A percentile compares a stretch with the other conserved stretches of the same genome.
Evolutionary conservation across 2,329 filamentous ascomycete species (phyloP).

Genomic region (Pseudodiploospora longispora): DNA sequence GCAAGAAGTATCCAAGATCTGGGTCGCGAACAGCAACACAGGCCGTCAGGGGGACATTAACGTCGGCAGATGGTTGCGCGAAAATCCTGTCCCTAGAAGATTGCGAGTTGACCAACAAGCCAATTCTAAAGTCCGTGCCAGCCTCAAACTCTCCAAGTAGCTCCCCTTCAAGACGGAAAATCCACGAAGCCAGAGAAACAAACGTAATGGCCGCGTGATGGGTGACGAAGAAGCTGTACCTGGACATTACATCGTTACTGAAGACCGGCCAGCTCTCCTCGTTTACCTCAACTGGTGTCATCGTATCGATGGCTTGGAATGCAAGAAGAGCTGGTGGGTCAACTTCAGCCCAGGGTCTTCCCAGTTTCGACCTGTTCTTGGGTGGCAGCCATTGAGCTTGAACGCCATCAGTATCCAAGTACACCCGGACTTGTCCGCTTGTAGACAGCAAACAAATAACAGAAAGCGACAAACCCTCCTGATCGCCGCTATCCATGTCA

Average conservation of each 20-base stretch:
- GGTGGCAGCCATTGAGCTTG: conserved; percentile 60
- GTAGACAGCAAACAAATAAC: conserved; percentile 53
- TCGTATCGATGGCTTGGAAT: conserved; percentile 55
- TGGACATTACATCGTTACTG: conserved; percentile 51
- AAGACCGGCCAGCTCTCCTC: conserved; percentile 56
- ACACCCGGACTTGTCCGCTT: conserved; percentile 53
- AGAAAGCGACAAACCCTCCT: conserved; percentile 52
- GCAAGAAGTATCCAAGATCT: conserved; percentile 55
- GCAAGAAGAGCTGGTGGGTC: conserved; percentile 45
- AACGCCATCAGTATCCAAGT: conserved; percentile 53
- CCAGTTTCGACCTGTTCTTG: conserved; percentile 40
- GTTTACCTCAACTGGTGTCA: conserved; percentile 45
- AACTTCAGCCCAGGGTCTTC: conserved; percentile 28
- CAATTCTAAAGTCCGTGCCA: conserved; percentile 54
- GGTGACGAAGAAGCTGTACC: conserved; percentile 56
- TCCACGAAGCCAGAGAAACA: conserved; percentile 53
- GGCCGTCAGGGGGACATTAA: conserved; percentile 43
- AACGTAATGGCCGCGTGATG: conserved; percentile 52
- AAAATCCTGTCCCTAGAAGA: conserved; percentile 51
- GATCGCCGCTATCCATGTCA: conserved; percentile 47
- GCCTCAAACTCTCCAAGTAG: conserved; percentile 47
- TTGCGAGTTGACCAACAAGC: conserved; percentile 50
- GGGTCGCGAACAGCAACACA: conserved; percentile 48
- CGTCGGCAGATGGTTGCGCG: conserved; percentile 41
- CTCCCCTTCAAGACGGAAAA: conserved; percentile 56